Evolutionary conservation across 1,284 basidiomycete species (phyloP).

Genomic region (Coniophora puteana): DNA sequence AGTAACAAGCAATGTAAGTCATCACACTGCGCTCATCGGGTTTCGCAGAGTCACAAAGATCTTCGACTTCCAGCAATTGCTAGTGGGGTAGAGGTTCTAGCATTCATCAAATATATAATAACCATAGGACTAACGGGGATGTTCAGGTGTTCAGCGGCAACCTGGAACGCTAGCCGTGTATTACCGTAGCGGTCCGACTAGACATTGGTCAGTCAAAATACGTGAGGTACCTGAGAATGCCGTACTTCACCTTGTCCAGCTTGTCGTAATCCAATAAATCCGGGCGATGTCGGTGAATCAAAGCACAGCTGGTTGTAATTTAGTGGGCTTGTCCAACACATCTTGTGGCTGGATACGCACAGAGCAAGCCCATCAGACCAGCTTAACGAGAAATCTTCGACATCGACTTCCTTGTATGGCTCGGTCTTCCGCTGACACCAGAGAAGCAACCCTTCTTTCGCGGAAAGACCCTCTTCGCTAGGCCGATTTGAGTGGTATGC

Average conservation of each 20-base stretch:
- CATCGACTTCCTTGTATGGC: constrained; percentile 88
- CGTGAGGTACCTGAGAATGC: constrained; percentile 2
- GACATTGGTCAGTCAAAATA: constrained; percentile 5
- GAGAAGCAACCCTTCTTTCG: constrained; percentile 92
- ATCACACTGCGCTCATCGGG: constrained; percentile 96
- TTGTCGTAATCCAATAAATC: constrained; percentile 89
- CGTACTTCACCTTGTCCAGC: constrained; percentile 63
- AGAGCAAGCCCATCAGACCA: constrained; percentile 95
- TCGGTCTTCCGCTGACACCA: constrained; percentile 98
- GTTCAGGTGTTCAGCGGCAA: constrained; percentile 83
- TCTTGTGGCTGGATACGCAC: constrained; percentile 45
- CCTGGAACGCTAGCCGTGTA: constrained; percentile 80
- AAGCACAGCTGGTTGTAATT: constrained; percentile 68
- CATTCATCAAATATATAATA: constrained; percentile 3
- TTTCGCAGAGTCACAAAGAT: constrained; percentile 84
- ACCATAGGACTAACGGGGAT: constrained; percentile 70
- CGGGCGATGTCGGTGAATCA: constrained; percentile 96
- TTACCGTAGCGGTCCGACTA: constrained; percentile 77
- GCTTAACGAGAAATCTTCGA: constrained; percentile 89
- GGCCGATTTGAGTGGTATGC: not conserved
- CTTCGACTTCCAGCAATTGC: constrained; percentile 95
- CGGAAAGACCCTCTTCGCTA: constrained; percentile 95
- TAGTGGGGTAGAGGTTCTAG: constrained; percentile 30
- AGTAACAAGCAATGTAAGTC: constrained; percentile 95
- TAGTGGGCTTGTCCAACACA: constrained; percentile 5